Percentiles rank a stretch among this genome's conserved stretches.
Conservation (phyloP, 192 early-diverging fungal genomes). For the Obelidium mucronatum region DNA sequence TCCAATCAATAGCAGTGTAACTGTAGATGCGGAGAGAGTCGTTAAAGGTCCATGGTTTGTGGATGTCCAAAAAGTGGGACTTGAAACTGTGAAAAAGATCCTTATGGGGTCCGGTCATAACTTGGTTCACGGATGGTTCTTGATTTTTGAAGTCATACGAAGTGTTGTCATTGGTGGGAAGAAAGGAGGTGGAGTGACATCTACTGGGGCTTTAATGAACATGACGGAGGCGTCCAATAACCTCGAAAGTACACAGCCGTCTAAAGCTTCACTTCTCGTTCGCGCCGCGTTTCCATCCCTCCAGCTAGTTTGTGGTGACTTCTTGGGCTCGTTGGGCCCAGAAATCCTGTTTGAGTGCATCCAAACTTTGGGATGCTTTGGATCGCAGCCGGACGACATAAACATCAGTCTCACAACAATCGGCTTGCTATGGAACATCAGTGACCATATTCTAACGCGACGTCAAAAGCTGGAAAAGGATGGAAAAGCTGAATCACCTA, state of each 20-base stretch:
- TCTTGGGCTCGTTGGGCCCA: constrained; percentile 80
- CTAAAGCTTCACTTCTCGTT: constrained; percentile 58
- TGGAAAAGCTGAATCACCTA: neutral
- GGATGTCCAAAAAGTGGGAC: constrained; percentile 80
- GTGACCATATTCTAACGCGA: constrained; percentile 85
- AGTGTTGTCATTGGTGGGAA: constrained; percentile 47
- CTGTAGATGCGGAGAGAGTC: constrained; percentile 1
- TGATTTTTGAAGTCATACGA: constrained; percentile 90
- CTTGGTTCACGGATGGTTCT: constrained; percentile 79
- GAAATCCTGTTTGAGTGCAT: constrained; percentile 81
- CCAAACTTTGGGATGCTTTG: constrained; percentile 80
- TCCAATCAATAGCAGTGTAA: neutral
- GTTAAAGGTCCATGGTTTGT: constrained; percentile 55
- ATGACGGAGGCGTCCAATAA: constrained; percentile 1
- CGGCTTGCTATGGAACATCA: constrained; percentile 90
- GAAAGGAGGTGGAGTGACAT: constrained; percentile 4
- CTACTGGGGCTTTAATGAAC: constrained; percentile 6
- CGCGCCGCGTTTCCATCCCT: constrained; percentile 89
- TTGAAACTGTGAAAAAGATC: constrained; percentile 91
- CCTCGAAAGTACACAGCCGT: constrained; percentile 6
- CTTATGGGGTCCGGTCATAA: constrained; percentile 81
- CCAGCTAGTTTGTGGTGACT: constrained; percentile 96
- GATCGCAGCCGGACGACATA: constrained; percentile 83
- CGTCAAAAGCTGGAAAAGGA: constrained; percentile 62
- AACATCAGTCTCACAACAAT: constrained; percentile 95